Base-by-base conservation (phyloP, 345 rosid genomes). In the Salix viminalis region DNA sequence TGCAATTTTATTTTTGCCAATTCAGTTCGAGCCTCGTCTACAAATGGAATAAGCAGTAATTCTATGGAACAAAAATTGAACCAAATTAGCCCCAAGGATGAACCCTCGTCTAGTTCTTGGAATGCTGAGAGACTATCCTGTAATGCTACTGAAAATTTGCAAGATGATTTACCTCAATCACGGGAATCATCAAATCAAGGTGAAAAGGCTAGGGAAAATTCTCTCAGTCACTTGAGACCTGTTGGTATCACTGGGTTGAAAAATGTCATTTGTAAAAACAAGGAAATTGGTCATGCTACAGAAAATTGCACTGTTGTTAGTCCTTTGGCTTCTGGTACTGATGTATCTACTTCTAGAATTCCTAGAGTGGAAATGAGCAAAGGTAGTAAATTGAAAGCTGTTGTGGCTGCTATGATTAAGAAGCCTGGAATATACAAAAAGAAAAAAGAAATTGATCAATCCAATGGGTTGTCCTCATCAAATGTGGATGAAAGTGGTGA, bases 391-490 rank as follows among this genome's bases (percentile, higher is more conserved):
- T 83, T 89, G 83, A 90, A 90, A 84, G 90, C 94, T 79, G 93
- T 94, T 79, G 94, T 91, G 75, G 94, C 93, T 56, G 90, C 96
- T 70, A 88, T 88, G 74, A 91, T 87, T 67, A 91, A 91, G 84
- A 88, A 84, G 86, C 96, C 97, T 34, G 91, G 87, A 82, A 85
- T 85, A 69, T 86, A 86, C 81, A 82, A 87, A 82, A 91, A 85
- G 87, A 90, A 84, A 67, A 84, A 83, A 80, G 87, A 74, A 76
- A 58, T 65, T 72, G 91, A 88, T 76, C 90, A 83, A 68, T 80
- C 84, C 52, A 93, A 88, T 70, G 86, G 82, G 67, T 48, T 85
- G 19, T 82, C 86, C 69, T 66, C 81, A 9, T 75, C 88, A 69
- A 84, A 71, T 71, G 79, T 83, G 76, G 91, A 86, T 71, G 73